Evolutionary conservation across 768 basidiomycete genomes (phyloP).

Genomic region (Tricholomella constricta): DNA sequence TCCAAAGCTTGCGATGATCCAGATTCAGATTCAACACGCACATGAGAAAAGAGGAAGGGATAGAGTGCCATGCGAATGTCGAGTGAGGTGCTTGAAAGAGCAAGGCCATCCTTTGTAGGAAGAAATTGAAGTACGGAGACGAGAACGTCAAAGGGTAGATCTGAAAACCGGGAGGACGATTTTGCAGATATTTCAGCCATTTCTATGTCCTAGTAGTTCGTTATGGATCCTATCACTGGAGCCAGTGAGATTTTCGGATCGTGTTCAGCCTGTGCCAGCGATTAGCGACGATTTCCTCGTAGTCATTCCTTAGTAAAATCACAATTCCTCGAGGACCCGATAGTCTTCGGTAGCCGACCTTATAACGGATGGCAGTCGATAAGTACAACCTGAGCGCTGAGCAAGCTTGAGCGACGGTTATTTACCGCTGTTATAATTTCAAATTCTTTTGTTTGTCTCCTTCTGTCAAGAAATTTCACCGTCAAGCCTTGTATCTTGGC

Average conservation of each 20-base stretch:
- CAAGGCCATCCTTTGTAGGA: background rate
- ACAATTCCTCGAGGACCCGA: no score
- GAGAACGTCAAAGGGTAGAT: background rate
- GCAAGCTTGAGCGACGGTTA: no score
- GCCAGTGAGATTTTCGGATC: background rate
- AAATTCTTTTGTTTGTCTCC: background rate
- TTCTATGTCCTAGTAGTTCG: no score
- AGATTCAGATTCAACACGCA: background rate
- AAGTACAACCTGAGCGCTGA: no score
- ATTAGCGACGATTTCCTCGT: no score
- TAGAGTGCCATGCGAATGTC: background rate
- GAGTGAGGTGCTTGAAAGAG: constrained; percentile 1
- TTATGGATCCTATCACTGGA: no score
- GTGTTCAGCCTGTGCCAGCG: no score
- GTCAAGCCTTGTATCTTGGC: background rate
- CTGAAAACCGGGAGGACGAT: background rate
- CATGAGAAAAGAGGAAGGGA: background rate
- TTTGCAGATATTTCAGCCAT: background rate
- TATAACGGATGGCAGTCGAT: no score
- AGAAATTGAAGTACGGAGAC: background rate
- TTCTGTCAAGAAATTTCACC: background rate
- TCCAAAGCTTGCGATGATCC: background rate
- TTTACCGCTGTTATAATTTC: no score
- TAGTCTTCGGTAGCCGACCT: no score
- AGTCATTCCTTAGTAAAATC: no score